Evolutionary conservation across 2,329 filamentous ascomycete species (phyloP).

Genomic region (Colletotrichum agaves): DNA sequence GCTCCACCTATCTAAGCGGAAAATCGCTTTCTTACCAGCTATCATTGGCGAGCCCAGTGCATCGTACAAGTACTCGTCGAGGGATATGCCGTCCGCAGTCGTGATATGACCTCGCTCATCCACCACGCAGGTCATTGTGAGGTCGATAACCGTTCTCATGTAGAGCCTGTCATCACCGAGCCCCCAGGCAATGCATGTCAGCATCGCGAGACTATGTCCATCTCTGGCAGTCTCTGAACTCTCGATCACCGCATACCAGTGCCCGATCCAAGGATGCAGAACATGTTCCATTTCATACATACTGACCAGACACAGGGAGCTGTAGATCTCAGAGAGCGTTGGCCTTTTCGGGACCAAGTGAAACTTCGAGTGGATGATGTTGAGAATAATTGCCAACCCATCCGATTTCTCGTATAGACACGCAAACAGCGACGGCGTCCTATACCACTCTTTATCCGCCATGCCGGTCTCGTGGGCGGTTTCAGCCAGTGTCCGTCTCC

Average conservation of each 20-base stretch:
- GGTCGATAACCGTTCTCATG: background rate
- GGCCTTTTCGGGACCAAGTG: constrained; percentile 7
- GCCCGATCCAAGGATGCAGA: constrained; percentile 28
- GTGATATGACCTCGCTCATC: background rate
- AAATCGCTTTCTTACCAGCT: background rate
- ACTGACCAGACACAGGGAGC: constrained; percentile 24
- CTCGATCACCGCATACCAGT: constrained; percentile 15
- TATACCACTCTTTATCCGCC: constrained; percentile 4
- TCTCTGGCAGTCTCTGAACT: background rate
- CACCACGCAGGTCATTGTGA: constrained; percentile 4
- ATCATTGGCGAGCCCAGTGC: constrained; percentile 25
- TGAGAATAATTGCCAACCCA: constrained; percentile 22
- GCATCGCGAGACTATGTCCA: constrained; percentile 2
- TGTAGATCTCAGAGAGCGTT: constrained; percentile 6
- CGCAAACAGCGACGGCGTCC: constrained; percentile 14
- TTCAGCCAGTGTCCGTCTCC: constrained; percentile 18
- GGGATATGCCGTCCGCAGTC: constrained; percentile 4
- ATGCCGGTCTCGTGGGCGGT: background rate
- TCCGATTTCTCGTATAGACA: constrained; percentile 22
- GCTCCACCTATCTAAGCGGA: no score
- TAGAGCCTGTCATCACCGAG: constrained; percentile 29
- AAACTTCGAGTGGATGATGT: constrained; percentile 26
- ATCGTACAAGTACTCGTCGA: constrained; percentile 23
- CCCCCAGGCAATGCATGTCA: constrained; percentile 21
- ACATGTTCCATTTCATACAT: constrained; percentile 28